Base-by-base conservation (phyloP, 2,329 filamentous ascomycete genomes). In the Rasamsonia emersonii region DNA sequence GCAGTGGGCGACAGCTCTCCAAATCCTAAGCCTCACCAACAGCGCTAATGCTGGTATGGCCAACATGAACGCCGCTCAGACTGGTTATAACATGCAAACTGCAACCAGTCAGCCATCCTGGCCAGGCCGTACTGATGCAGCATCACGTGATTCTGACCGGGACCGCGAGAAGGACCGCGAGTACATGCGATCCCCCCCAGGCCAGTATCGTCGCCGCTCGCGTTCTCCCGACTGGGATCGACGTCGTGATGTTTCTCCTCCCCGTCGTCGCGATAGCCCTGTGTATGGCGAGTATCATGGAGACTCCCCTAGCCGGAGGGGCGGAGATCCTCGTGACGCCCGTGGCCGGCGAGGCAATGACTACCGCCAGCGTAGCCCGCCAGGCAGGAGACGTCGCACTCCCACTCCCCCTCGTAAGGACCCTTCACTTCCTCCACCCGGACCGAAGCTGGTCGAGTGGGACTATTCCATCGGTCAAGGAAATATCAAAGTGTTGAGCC, bases 401-500 rank as follows among this genome's bases (percentile, higher is more conserved):
- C 70, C 77, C 36, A 73, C 68, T 40, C 74, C 75, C 37, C 53
- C 64, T 38, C 61, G 61, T 41, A 56, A 60, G 42, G 60, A 64
- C 30, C 48, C 49, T 16, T 44, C 48, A 26, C 46, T 65, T 30
- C 64, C 65, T 28, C 62, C 61, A 37, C 66, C 61, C 37, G 68
- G 69, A 32, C 70, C 72, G 4, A 94, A 93, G 61, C 85, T 78
- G 70, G 68, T 95, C 38, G 81, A 88, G 29, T 82, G 75, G 61
- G 91, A 98, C 58, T 66, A 72, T 32, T 75, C 62, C 5, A 68
- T 98, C 38, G 79, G 82, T 3, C 68, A 73, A 40, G 82, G 83
- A 38, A 73, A 75, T 48, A 95, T 98, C 62, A 91, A 88, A 64
- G 91, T 98, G 17, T 69, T 93, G 37, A 96, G 89, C 61, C 79